phyloP scores from a whole-genome alignment of 805 yeast genomes.

The Kodamaea kakaduensis region DNA sequence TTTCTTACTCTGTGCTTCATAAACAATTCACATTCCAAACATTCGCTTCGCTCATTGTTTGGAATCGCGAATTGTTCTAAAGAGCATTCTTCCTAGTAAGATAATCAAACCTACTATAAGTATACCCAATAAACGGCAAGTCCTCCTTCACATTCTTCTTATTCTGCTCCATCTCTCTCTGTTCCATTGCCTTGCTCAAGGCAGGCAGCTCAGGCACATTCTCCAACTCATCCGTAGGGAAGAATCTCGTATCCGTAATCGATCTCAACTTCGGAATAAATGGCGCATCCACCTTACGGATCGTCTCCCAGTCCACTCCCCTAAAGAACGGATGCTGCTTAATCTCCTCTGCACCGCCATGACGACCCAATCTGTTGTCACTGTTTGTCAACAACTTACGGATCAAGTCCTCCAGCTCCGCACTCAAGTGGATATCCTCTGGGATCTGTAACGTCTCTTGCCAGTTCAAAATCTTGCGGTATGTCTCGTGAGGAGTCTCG shows the following conservation, averaged over 20 bases:
- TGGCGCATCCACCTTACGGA: slow-evolving; percentile 86
- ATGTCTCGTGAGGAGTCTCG: slow-evolving; percentile 91
- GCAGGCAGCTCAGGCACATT: slow-evolving; percentile 87
- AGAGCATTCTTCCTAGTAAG: slow-evolving; percentile 74
- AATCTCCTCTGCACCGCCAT: slow-evolving; percentile 89
- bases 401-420: slow-evolving; percentile 85
- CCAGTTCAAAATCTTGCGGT: slow-evolving; percentile 87
- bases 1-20: no score
- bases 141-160: slow-evolving; percentile 68
- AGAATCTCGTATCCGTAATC: slow-evolving; percentile 93
- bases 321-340: slow-evolving; percentile 89
- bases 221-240: slow-evolving; percentile 96
- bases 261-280: slow-evolving; percentile 88
- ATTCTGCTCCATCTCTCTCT: slow-evolving; percentile 51
- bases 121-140: slow-evolving; percentile 95
- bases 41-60: no score
- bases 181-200: slow-evolving; percentile 53
- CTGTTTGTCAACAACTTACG: slow-evolving; percentile 70
- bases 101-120: slow-evolving; percentile 92
- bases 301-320: slow-evolving; percentile 94
- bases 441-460: slow-evolving; percentile 85
- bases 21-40: no score
- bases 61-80: no score
- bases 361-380: slow-evolving; percentile 78
- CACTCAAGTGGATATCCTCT: slow-evolving; percentile 83